Evolutionary conservation across 805 yeast species (phyloP), one percentile per base, ranked within the genome.

Genomic region (Yamadazyma takamatsuzukensis): DNA sequence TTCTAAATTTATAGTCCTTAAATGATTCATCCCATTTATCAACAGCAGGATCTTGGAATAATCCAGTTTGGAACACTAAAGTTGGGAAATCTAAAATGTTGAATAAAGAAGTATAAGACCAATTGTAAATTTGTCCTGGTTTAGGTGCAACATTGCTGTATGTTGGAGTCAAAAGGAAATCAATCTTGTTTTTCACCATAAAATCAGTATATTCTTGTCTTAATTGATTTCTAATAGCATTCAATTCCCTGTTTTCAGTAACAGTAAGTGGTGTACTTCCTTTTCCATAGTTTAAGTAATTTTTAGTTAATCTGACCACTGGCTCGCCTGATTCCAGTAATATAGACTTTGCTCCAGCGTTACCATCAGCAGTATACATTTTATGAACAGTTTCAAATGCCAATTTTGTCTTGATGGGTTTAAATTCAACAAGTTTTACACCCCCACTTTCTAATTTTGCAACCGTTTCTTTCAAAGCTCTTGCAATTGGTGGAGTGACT

Each of bases 21-120:
- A 53, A 56, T 15, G 45, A 39, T 22, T 47, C 54, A 27, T 64
- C 76, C 61, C 73, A 70, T 21, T 54, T 43, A 51, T 80, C 88
- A 21, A 70, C 39, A 4, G 41, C 41, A 16, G 79, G 74, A 52
- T 80, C 84, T 49, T 70, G 83, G 39, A 51, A 61, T 41, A 78
- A 56, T 6, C 83, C 77, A 3, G 85, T 70, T 45, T 83, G 86
- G 60, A 76, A 66, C 1, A 69, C 69, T 37, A 79, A 74, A 24
- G 80, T 74, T 25, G 93, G 88, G 48, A 76, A 66, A 54, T 83
- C 93, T 41, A 82, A 56, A 38, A 83, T 54, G 58, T 83, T 83
- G 74, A 78, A 84, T 41, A 81, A 67, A 2, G 87, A 61, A 4
- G 90, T 81, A 64, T 84, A 84, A 4, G 88, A 83, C 89, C 93